Base-by-base conservation (phyloP, 1,139 yeast genomes). In the Hyphopichia burtonii region DNA sequence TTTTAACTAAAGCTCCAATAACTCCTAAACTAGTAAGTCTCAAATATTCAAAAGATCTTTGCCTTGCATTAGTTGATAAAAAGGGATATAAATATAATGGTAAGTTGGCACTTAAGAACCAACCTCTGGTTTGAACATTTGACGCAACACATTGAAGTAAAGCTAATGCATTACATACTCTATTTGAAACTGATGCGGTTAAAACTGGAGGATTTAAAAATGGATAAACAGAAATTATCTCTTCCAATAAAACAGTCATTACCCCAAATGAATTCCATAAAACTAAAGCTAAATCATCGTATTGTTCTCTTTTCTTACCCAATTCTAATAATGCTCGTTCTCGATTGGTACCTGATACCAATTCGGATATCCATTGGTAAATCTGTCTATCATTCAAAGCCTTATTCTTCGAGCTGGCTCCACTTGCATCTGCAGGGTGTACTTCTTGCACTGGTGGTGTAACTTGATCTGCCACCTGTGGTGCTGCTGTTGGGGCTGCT, bases 221-320 rank as follows among this genome's bases (percentile, higher is more conserved):
- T 15, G 98, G 96, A 59, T 93, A 93, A 3, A 91, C 96, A 4
- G 89, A 77, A 37, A 90, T 83, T 43, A 93, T 90, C 59, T 93
- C 99, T 60, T 89, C 95, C 47, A 93, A 65, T 38, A 93, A 69
- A 14, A 91, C 86, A 1, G 98, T 85, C 95, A 93, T 90, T 15
- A 91, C 97, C 20, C 98, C 99, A 66, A 86, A 91, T 4, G 97
- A 87, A 54, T 93, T 86, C 99, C 99, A 93, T 45, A 93, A 71
- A 5, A 91, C 95, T 36, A 90, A 67, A 1, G 99, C 98, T 49
- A 93, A 74, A 58, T 93, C 98, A 45, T 90, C 97, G 58, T 88
- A 91, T 58, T 89, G 93, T 58, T 93, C 99, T 50, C 99, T 76
- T 56, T 90, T 91, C 60, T 93, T 89, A 8, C 98, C 97, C 40